Conservation (phyloP, 148 eudicot species). For the Silene uniflora region DNA sequence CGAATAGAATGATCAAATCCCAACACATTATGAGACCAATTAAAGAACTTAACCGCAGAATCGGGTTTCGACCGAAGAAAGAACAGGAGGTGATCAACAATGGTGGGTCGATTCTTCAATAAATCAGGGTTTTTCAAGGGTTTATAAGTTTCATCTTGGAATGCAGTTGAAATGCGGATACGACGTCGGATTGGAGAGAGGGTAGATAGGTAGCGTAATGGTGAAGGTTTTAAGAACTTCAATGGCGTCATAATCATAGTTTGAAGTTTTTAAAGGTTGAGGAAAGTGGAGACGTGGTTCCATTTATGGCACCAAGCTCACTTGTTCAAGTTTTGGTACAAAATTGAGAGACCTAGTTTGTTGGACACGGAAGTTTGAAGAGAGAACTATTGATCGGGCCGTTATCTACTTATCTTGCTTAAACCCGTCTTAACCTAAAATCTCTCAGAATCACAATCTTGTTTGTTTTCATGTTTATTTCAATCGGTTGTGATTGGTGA, state of each 20-base stretch:
- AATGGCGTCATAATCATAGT: slow-evolving; percentile 24
- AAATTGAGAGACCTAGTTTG: too few species aligned
- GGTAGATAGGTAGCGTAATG: slow-evolving; percentile 13
- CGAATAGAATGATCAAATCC: slow-evolving; percentile 34
- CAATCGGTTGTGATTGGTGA: too few species aligned
- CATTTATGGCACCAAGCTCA: background rate
- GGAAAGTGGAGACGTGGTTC: background rate
- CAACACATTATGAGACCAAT: slow-evolving; percentile 42
- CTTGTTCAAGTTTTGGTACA: too few species aligned
- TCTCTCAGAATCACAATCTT: too few species aligned
- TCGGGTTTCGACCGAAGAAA: slow-evolving; percentile 49
- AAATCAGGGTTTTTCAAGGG: slow-evolving; percentile 25
- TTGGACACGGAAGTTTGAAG: too few species aligned
- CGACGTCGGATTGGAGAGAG: slow-evolving; percentile 17
- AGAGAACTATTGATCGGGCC: too few species aligned
- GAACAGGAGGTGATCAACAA: slow-evolving; percentile 37
- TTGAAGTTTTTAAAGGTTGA: slow-evolving; percentile 6
- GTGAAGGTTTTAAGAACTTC: slow-evolving; percentile 20
- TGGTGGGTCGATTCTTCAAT: slow-evolving; percentile 23
- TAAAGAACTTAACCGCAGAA: slow-evolving; percentile 47
- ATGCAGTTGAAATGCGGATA: slow-evolving; percentile 35
- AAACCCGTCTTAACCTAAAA: too few species aligned
- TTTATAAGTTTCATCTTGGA: slow-evolving; percentile 30
- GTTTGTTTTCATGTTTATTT: too few species aligned
- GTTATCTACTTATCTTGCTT: too few species aligned